Percentiles rank a stretch among this genome's conserved stretches.
Evolutionary conservation across 148 eudicot species (phyloP).

Genomic region (Fallopia convolvulus): DNA sequence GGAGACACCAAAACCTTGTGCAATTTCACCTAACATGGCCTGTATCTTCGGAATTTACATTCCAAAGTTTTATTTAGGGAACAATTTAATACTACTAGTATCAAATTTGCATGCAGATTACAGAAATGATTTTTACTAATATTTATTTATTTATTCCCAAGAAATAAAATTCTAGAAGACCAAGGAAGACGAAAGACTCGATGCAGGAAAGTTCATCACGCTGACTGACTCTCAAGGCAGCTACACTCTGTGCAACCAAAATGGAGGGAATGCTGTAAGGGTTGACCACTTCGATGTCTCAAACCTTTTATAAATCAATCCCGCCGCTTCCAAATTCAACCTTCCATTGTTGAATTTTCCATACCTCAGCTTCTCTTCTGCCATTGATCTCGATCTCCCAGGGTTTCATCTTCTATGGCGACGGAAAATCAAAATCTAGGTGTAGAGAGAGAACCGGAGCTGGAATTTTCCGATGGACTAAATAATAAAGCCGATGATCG

Average conservation of each 20-base stretch:
- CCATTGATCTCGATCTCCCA: not conserved
- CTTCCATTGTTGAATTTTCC: not conserved
- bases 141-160: no score
- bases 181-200: not conserved
- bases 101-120: no score
- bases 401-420: not conserved
- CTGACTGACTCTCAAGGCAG: not conserved
- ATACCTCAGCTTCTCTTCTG: not conserved
- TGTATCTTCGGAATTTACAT: no score
- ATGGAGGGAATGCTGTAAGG: not conserved
- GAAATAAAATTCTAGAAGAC: not conserved
- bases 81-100: no score
- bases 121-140: no score
- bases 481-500: not conserved
- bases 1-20: no score
- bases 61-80: no score
- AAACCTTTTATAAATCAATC: not conserved
- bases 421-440: not conserved
- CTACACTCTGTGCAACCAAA: not conserved
- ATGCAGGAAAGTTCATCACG: not conserved
- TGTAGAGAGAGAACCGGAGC: not conserved
- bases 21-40: no score
- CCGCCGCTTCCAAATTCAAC: slow-evolving; percentile 1
- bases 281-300: not conserved
- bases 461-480: not conserved